Conservation (phyloP, 768 basidiomycete genomes). For the Leccinum sublutescens region DNA sequence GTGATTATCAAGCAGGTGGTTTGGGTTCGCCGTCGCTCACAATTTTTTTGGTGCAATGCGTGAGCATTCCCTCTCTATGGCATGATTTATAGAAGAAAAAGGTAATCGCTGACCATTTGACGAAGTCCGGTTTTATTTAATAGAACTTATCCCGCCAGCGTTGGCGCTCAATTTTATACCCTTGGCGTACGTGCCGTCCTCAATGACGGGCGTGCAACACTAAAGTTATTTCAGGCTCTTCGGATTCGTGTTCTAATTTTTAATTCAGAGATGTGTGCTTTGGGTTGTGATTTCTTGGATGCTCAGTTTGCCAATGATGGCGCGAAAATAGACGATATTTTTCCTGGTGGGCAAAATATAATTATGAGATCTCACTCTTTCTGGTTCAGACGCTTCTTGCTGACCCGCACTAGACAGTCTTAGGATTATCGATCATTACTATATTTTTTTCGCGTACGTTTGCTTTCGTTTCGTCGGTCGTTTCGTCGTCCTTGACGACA, state of each 20-base stretch:
- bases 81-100: no score
- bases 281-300: no score
- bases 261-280: conserved; percentile 46
- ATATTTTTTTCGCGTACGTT: conserved; percentile 64
- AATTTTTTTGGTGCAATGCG: conserved; percentile 10
- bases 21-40: neutral
- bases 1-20: conserved; percentile 60
- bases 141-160: conserved; percentile 79
- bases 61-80: conserved; percentile 1
- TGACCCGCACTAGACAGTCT: conserved; percentile 63
- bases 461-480: neutral
- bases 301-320: no score
- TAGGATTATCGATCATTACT: conserved; percentile 61
- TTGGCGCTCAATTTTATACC: conserved; percentile 83
- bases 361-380: conserved; percentile 45
- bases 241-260: conserved; percentile 75
- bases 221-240: conserved; percentile 36
- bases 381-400: neutral
- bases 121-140: conserved; percentile 58
- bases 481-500: neutral
- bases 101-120: neutral
- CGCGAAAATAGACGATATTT: conserved; percentile 45
- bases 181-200: conserved; percentile 48
- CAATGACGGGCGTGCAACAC: neutral
- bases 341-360: conserved; percentile 76